phyloP scores from a whole-genome alignment of 352 stramenopile species.

The Blastocystis sp. region DNA sequence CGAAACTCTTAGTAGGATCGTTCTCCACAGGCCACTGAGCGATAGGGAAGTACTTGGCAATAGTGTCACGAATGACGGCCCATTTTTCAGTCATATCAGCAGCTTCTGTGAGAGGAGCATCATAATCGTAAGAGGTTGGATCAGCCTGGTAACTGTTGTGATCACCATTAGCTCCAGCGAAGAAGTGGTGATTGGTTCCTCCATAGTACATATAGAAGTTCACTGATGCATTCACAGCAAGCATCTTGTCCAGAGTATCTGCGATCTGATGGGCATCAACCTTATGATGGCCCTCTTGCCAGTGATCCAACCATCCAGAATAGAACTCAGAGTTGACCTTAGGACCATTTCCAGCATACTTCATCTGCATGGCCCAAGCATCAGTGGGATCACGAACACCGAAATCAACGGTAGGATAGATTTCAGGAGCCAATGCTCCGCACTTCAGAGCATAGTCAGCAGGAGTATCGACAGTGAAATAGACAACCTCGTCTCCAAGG shows the following conservation, averaged over 20 bases:
- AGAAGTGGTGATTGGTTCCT: constrained; percentile 68
- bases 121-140: constrained; percentile 67
- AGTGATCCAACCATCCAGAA: constrained; percentile 67
- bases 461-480: constrained; percentile 65
- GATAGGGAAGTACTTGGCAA: constrained; percentile 39
- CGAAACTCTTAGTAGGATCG: not conserved
- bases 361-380: constrained; percentile 58
- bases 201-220: constrained; percentile 69
- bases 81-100: constrained; percentile 62
- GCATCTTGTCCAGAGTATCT: constrained; percentile 55
- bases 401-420: constrained; percentile 64
- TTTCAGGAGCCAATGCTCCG: constrained; percentile 60
- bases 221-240: constrained; percentile 63
- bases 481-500: constrained; percentile 64
- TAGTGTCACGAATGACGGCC: constrained; percentile 59
- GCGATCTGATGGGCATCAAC: constrained; percentile 61
- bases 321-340: constrained; percentile 67
- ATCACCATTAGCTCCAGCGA: constrained; percentile 65
- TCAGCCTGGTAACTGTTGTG: constrained; percentile 60
- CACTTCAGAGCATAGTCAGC: constrained; percentile 33
- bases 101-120: constrained; percentile 65
- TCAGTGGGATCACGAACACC: constrained; percentile 47
- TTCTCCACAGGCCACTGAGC: constrained; percentile 49
- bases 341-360: constrained; percentile 62
- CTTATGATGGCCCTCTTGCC: constrained; percentile 61